Percentiles rank a stretch among this genome's conserved stretches.
Conservation (phyloP, 108 stramenopile species). For the Cyclostephanos tholiformis region DNA sequence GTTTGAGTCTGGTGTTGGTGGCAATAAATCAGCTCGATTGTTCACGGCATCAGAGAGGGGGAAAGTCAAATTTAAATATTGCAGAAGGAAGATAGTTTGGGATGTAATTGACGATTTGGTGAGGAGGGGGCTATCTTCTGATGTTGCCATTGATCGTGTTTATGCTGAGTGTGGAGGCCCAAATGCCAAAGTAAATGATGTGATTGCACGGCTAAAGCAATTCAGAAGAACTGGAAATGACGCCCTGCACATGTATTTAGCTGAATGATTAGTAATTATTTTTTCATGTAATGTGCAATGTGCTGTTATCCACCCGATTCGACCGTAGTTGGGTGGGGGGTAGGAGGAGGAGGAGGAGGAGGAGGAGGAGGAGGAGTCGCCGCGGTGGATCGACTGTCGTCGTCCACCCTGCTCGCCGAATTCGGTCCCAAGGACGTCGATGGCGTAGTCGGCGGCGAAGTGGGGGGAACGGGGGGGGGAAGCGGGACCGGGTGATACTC, state of each 20-base stretch:
- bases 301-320: neutral
- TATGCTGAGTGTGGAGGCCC: conserved; percentile 9
- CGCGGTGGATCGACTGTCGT: conserved; percentile 13
- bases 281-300: neutral
- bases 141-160: conserved; percentile 11
- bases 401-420: conserved; percentile 14
- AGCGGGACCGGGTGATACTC: too few relatives aligned
- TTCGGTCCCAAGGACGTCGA: conserved; percentile 13
- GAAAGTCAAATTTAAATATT: conserved; percentile 25
- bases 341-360: too few relatives aligned
- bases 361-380: neutral
- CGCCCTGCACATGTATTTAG: too few relatives aligned
- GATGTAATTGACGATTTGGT: conserved; percentile 1
- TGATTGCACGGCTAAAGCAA: neutral
- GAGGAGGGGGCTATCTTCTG: neutral
- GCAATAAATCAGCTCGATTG: conserved; percentile 31
- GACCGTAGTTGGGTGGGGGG: too few relatives aligned
- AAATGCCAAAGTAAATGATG: conserved; percentile 3
- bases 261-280: too few relatives aligned
- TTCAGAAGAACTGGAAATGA: conserved; percentile 1
- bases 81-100: conserved; percentile 18
- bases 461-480: too few relatives aligned
- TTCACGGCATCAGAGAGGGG: conserved; percentile 39
- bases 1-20: conserved; percentile 37
- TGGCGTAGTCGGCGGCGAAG: neutral